A percentile compares a stretch with the other conserved stretches of the same genome.
Conservation (phyloP, 2,329 filamentous ascomycete species). For the Tolypocladium inflatum region DNA sequence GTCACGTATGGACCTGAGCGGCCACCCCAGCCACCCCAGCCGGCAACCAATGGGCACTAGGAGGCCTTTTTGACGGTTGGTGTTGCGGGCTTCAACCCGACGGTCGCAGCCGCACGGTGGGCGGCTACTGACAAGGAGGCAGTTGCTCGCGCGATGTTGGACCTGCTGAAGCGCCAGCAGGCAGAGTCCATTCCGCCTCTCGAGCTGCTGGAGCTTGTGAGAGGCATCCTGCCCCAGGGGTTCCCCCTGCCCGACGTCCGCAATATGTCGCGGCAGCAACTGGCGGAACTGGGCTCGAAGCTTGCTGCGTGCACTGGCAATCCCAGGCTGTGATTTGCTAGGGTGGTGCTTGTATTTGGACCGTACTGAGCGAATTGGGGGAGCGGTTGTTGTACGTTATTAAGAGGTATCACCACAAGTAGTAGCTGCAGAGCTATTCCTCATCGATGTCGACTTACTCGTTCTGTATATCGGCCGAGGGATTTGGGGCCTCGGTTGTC, state of each 20-base stretch:
- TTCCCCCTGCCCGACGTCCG: background rate
- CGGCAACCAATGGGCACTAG: conserved; percentile 35
- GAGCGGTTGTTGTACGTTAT: background rate
- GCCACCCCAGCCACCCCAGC: conserved; percentile 26
- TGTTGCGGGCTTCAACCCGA: background rate
- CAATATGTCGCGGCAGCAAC: background rate
- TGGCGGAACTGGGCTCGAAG: background rate
- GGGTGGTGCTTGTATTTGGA: background rate
- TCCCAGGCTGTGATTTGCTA: background rate
- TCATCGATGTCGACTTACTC: background rate
- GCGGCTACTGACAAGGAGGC: background rate
- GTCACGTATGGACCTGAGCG: conserved; percentile 39
- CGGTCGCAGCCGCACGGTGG: background rate
- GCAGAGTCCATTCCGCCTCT: background rate
- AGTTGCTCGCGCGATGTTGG: background rate
- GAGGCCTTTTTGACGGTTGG: conserved; percentile 11
- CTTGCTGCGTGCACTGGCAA: background rate
- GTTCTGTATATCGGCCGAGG: background rate
- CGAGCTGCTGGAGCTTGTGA: background rate
- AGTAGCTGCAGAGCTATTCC: background rate
- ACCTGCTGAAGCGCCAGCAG: background rate
- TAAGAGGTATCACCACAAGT: background rate
- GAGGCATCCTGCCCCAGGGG: background rate
- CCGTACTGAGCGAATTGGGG: background rate
- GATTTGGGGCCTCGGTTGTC: background rate